phyloP scores from a whole-genome alignment of 495 filamentous ascomycete species.

The Penicillium riverlandense region DNA sequence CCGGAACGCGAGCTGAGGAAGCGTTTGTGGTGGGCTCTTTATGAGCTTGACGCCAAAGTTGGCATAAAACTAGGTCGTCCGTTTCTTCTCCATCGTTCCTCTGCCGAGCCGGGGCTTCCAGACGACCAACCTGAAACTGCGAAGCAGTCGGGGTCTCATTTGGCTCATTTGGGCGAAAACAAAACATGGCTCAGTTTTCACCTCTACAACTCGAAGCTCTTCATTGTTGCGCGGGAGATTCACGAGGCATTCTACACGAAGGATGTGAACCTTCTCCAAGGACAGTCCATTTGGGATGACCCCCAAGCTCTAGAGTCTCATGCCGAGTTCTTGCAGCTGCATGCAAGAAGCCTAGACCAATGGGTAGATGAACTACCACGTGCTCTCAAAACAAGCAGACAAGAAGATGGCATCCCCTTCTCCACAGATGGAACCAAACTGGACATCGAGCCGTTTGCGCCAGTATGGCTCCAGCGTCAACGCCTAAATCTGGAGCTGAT shows the following conservation, averaged over 20 bases:
- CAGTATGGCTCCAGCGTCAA: constrained; percentile 27
- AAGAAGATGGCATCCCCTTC: constrained; percentile 23
- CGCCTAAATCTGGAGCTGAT: constrained; percentile 20
- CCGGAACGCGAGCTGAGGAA: constrained; percentile 3
- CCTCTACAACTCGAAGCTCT: too few relatives aligned
- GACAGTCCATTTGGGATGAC: constrained; percentile 2
- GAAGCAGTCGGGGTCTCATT: constrained; percentile 1
- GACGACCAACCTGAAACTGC: constrained; percentile 1
- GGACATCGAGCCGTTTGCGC: constrained; percentile 26
- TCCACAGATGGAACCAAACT: constrained; percentile 29
- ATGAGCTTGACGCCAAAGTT: constrained; percentile 5
- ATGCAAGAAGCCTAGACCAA: constrained; percentile 6
- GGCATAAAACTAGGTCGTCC: constrained; percentile 4
- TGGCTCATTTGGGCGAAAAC: constrained; percentile 2
- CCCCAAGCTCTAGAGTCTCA: constrained; percentile 7
- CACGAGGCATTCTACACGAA: too few relatives aligned
- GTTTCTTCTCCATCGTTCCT: background rate
- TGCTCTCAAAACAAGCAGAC: constrained; percentile 24
- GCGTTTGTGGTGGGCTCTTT: constrained; percentile 9
- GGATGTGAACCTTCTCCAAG: background rate
- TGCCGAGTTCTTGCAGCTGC: constrained; percentile 10
- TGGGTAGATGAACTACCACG: constrained; percentile 34
- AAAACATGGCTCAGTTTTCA: constrained; percentile 15
- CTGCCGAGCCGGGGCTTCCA: background rate
- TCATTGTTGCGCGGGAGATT: too few relatives aligned